A percentile compares a stretch with the other conserved stretches of the same genome.
Evolutionary conservation across 257 asterid species (phyloP).

Genomic region (Asclepias syriaca): DNA sequence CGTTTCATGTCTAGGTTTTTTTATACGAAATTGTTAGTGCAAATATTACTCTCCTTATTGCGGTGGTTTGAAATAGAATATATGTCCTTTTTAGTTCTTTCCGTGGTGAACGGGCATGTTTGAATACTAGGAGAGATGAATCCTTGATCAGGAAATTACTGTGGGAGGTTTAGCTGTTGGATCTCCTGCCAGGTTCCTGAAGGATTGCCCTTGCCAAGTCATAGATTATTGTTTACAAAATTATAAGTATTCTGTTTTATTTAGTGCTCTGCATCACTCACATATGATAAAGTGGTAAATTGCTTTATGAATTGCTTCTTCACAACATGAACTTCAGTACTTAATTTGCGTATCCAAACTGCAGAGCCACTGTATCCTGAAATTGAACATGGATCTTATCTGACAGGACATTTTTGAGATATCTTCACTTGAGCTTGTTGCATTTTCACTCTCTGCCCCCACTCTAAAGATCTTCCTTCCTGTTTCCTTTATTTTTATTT

Average conservation of each 20-base stretch:
- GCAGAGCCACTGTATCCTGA: too few species aligned
- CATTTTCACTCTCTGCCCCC: too few species aligned
- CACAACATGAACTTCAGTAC: neutral
- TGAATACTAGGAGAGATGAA: neutral
- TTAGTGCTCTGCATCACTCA: neutral
- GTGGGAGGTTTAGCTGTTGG: neutral
- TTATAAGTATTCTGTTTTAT: neutral
- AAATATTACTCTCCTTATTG: neutral
- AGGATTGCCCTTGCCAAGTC: conserved; percentile 8
- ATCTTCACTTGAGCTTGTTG: neutral
- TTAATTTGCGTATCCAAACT: too few species aligned
- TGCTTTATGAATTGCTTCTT: neutral
- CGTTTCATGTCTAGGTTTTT: neutral
- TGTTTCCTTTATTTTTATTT: neutral
- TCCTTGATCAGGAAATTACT: neutral
- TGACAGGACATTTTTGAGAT: too few species aligned
- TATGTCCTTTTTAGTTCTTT: too few species aligned
- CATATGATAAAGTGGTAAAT: neutral
- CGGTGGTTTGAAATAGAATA: neutral
- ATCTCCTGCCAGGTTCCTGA: neutral
- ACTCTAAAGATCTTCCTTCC: neutral
- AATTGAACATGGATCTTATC: neutral
- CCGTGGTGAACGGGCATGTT: neutral
- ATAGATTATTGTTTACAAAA: neutral
- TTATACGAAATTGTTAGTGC: neutral